These are phyloP conservation scores for Pseudofabraea citricarpa DNA, from an alignment of 2,329 filamentous ascomycete species.

Conservation along the genomic window DNA sequence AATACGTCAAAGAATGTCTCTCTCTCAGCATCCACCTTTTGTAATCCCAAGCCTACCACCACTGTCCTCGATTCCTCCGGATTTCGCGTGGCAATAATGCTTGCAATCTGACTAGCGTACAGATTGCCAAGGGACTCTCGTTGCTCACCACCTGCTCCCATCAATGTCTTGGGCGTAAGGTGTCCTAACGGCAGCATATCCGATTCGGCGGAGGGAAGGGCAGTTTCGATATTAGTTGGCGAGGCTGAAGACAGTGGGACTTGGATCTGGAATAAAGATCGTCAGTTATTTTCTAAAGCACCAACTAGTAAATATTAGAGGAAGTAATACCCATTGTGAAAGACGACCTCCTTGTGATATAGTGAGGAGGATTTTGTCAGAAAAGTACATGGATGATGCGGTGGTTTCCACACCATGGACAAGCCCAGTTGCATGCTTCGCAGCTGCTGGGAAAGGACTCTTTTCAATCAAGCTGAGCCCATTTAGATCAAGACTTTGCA, in stretches of 20 bases:
- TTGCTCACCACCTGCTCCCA: conserved; percentile 76
- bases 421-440: conserved; percentile 43
- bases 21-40: conserved; percentile 37
- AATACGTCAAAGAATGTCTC: conserved; percentile 61
- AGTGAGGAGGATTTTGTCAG: conserved; percentile 87
- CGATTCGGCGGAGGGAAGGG: conserved; percentile 27
- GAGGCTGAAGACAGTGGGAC: conserved; percentile 70
- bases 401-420: conserved; percentile 69
- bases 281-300: too few species aligned
- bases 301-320: too few species aligned
- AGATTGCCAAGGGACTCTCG: conserved; percentile 83
- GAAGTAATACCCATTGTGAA: conserved; percentile 96
- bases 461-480: conserved; percentile 11
- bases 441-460: conserved; percentile 21
- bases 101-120: conserved; percentile 85
- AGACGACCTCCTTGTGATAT: conserved; percentile 80
- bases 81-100: conserved; percentile 66
- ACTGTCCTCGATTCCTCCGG: conserved; percentile 58
- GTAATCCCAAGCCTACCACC: conserved; percentile 57
- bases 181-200: conserved; percentile 67
- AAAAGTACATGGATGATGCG: conserved; percentile 68
- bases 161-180: conserved; percentile 78
- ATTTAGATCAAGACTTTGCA: conserved; percentile 9
- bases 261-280: conserved; percentile 55
- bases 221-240: conserved; percentile 54